Evolutionary conservation across 176 grass and related monocot species (phyloP), one percentile per base, ranked within the genome.

Genomic region (Carex cristatella): DNA sequence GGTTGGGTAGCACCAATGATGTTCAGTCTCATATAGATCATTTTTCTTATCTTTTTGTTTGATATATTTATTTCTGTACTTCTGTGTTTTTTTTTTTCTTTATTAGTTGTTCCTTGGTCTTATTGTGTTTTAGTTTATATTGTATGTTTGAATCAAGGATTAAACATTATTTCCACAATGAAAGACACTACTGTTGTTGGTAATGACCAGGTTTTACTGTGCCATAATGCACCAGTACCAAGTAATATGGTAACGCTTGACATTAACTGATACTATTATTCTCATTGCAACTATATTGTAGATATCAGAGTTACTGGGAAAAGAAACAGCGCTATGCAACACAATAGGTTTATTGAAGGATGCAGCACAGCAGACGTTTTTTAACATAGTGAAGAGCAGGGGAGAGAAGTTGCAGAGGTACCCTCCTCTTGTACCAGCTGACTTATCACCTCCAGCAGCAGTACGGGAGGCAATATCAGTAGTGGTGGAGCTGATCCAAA

Each of bases 261-360:
- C 81, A 70, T 18, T 44, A n/a, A 76, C 83, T 40, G 65, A 78
- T 59, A 79, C 30, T 76, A 57, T 14, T 86, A 63, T 85, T 83
- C 13, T 85, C 9, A 49, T 49, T 49, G 48, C 48, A 49, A 49
- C 48, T 83, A 19, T 87, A 46, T 78, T 84, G 35, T 85, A 99
- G 96, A 95, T 99, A 92, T 90, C 96, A 74, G 96, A 99, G 69
- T 88, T 95, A 66, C 79, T 99, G 84, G 96, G 93, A 15, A 91
- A 78, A 71, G 91, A 95, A 53, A 94, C 96, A 44, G 77, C 93
- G 28, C 63, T 95, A 66, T 95, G 93, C 88, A 95, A 91, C 89
- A 95, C 93, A 87, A 91, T 99, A 87, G 87, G 87, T 83, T 75
- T 89, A 79, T 94, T 99, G 78, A 89, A 85, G 85, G 96, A 94